phyloP scores from a whole-genome alignment of 345 rosid genomes.

The Gossypium raimondii region DNA sequence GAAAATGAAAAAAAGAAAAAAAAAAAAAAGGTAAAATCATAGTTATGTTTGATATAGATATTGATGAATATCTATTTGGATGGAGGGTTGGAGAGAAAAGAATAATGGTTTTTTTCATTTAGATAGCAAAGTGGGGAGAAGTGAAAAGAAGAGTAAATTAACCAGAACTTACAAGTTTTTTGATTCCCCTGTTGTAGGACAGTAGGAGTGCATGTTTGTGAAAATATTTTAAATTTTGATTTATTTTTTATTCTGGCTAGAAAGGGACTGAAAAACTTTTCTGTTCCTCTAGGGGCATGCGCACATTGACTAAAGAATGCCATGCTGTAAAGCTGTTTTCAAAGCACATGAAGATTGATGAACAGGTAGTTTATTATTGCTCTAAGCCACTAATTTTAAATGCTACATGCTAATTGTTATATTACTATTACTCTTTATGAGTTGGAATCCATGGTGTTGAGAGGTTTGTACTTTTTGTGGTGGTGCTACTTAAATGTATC shows the following conservation, averaged over 20 bases:
- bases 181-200: not conserved
- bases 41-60: not conserved
- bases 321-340: constrained; percentile 71
- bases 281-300: constrained; percentile 48
- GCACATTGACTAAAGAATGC: constrained; percentile 62
- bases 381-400: not conserved
- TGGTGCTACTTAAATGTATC: not conserved
- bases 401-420: not conserved
- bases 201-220: not conserved
- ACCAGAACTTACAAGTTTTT: not conserved
- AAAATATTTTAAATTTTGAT: not conserved
- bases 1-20: too few species aligned
- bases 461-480: not conserved
- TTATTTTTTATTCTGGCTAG: not conserved
- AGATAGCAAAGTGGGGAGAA: not conserved
- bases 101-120: not conserved
- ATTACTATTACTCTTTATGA: not conserved
- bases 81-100: not conserved
- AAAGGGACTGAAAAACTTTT: not conserved
- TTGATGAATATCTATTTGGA: not conserved
- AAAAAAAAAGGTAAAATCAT: not conserved
- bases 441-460: not conserved
- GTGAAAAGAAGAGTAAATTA: not conserved
- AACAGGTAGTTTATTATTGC: constrained; percentile 47
- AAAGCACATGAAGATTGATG: constrained; percentile 86